Evolutionary conservation across 2,329 filamentous ascomycete species (phyloP).

Genomic region (Botrytis porri): DNA sequence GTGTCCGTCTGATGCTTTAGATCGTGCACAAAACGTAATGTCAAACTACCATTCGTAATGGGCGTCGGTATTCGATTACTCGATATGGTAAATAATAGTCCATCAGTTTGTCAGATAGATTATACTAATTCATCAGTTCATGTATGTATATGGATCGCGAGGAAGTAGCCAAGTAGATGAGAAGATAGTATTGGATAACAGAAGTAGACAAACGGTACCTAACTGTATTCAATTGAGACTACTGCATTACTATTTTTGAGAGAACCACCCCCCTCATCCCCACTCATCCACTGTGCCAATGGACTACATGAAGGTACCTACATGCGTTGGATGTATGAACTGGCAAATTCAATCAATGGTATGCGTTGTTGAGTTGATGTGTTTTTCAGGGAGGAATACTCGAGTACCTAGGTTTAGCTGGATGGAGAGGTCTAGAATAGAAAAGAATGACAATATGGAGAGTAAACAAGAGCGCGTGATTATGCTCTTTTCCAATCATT

Average conservation of each 20-base stretch:
- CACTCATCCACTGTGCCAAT: neutral
- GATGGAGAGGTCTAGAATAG: neutral
- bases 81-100: neutral
- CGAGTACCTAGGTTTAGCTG: neutral
- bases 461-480: neutral
- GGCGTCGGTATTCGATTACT: neutral
- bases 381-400: neutral
- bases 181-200: neutral
- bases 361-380: constrained; percentile 10
- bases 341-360: neutral
- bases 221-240: neutral
- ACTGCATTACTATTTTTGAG: constrained; percentile 3
- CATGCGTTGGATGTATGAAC: neutral
- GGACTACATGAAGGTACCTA: neutral
- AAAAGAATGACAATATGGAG: neutral
- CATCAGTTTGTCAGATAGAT: neutral
- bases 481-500: neutral
- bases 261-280: neutral
- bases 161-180: neutral
- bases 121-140: neutral
- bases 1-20: neutral
- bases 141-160: neutral
- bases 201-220: neutral
- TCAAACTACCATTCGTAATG: neutral
- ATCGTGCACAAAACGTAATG: neutral